phyloP scores from a whole-genome alignment of 1,284 basidiomycete genomes.

The Marasmius tenuissimus region DNA sequence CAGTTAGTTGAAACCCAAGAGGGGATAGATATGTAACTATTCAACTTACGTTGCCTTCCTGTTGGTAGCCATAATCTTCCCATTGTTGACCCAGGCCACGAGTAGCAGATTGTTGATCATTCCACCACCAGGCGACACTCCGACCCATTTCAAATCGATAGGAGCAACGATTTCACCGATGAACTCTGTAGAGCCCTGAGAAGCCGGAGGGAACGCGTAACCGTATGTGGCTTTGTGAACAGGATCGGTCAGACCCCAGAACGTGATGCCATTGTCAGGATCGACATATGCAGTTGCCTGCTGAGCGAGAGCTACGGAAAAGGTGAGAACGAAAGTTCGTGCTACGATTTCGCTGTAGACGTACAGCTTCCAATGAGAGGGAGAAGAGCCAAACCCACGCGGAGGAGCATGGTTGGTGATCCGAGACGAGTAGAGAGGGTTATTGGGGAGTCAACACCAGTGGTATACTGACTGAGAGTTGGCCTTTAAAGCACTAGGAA shows the following conservation, averaged over 20 bases:
- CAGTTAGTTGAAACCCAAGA: neutral
- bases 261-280: conserved; percentile 54
- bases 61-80: conserved; percentile 49
- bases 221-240: conserved; percentile 52
- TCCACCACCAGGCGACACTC: conserved; percentile 48
- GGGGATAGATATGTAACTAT: neutral
- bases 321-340: neutral
- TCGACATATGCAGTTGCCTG: conserved; percentile 41
- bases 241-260: conserved; percentile 51
- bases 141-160: conserved; percentile 51
- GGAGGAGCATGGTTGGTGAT: neutral
- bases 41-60: conserved; percentile 49
- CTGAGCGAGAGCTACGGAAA: conserved; percentile 39
- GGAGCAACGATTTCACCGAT: conserved; percentile 64
- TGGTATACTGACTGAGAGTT: neutral
- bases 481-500: neutral
- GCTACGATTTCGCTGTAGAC: neutral
- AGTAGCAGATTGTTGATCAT: conserved; percentile 58
- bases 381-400: neutral
- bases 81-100: conserved; percentile 59
- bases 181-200: conserved; percentile 44
- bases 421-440: neutral
- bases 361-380: neutral
- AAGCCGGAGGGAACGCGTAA: conserved; percentile 49
- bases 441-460: neutral